Base-by-base conservation (phyloP, 257 asterid genomes). In the Fraxinus excelsior region DNA sequence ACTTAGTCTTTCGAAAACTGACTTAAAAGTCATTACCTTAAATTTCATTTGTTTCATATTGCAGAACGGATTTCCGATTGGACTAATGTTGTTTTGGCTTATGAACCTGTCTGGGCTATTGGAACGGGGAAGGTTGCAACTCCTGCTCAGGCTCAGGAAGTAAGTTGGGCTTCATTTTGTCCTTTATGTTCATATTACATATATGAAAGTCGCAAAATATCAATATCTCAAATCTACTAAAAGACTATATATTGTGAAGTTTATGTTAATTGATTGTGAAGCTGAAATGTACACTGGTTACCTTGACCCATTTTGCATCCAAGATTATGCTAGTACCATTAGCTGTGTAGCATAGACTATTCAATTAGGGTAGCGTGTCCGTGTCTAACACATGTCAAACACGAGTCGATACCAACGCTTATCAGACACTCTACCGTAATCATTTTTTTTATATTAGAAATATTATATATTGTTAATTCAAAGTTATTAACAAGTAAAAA, bases 101-200 rank as follows among this genome's bases (percentile, higher is more conserved):
- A 95, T 80, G 99, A 95, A 88, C 99, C 99, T 83, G 99, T 95
- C 80, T 95, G 99, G 99, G 99, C 99, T 80, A 95, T 95, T 86
- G 99, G 99, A 79, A 95, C 99, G 60, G 99, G 99, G 76, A 93
- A 91, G 90, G 99, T 95, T 53, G 99, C 99, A 60, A 68, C 85
- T 70, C 97, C 99, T 78, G 98, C 94, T 69, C 99, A 95, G 88
- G 99, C 98, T 79, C 98, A 95, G 84, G 99, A 95, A 83, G 99
- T 94, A 90, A 89, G 95, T 82, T 75, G 34, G 34, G 25, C 58
- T 77, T 38, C 67, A 18, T 37, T 37, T 13, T 18, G 14, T 42
- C 49, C 7, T 37, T 62, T 37, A 29, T 74, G 44, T 31, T 11
- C 51, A 16, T 56, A 69, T 65, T 44, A 44, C 46, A 42, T 5